These are phyloP conservation scores for Monosporozyma yasuniensis DNA, from an alignment of 805 yeast species.

Conservation along the genomic window DNA sequence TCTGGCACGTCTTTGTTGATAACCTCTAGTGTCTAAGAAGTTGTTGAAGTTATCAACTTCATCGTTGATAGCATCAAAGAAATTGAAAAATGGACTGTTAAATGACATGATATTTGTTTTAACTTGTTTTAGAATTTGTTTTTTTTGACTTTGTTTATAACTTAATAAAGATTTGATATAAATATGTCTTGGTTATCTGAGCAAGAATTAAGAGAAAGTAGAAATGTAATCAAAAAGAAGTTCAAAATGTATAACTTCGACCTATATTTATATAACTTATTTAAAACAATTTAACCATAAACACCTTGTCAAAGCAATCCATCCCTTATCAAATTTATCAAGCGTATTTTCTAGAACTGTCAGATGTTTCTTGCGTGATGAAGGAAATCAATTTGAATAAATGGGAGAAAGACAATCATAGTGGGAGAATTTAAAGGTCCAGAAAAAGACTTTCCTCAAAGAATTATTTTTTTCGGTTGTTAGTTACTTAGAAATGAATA, in stretches of 20 bases:
- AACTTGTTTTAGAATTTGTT: neutral
- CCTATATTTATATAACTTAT: no score
- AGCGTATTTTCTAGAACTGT: neutral
- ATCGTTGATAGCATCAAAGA: constrained; percentile 36
- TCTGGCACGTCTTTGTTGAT: constrained; percentile 17
- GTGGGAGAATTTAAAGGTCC: no score
- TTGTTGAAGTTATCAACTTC: constrained; percentile 35
- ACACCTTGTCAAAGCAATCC: no score
- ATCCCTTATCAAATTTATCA: neutral
- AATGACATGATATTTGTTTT: constrained; percentile 22
- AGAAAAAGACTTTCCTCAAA: no score
- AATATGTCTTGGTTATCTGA: neutral
- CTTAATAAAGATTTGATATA: neutral
- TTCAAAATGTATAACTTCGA: neutral
- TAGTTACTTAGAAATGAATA: neutral
- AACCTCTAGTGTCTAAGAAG: constrained; percentile 25
- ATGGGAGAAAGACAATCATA: no score
- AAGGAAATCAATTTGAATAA: no score
- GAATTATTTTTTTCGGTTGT: no score
- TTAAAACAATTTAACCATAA: no score
- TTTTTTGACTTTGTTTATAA: neutral
- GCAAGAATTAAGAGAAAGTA: neutral
- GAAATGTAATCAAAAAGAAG: neutral
- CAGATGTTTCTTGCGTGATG: neutral
- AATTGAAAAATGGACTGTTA: constrained; percentile 37